Evolutionary conservation across 352 stramenopile genomes (phyloP).

Genomic region (Phytophthora constricta): DNA sequence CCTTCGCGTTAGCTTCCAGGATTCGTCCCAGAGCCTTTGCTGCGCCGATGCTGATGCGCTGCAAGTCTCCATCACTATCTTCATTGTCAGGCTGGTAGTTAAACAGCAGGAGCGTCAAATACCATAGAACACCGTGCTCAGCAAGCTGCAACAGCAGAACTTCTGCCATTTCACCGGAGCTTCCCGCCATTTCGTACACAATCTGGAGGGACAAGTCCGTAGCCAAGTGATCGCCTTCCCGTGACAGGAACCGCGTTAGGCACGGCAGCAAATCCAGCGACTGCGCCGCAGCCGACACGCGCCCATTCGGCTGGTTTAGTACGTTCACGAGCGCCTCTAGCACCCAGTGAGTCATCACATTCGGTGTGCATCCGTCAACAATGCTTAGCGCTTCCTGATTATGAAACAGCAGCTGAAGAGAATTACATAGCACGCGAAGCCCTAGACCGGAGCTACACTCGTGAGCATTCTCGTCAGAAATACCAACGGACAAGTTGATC

Average conservation of each 20-base stretch:
- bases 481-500: conserved; percentile 74
- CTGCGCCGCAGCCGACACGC: conserved; percentile 79
- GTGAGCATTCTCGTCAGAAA: conserved; percentile 81
- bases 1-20: conserved; percentile 66
- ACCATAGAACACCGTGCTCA: conserved; percentile 85
- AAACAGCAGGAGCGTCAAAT: conserved; percentile 84
- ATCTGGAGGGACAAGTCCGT: conserved; percentile 85
- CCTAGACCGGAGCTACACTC: conserved; percentile 77
- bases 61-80: conserved; percentile 46
- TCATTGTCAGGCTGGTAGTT: conserved; percentile 49
- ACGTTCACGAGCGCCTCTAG: conserved; percentile 85
- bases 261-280: conserved; percentile 85
- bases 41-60: conserved; percentile 74
- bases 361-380: conserved; percentile 67
- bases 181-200: conserved; percentile 83
- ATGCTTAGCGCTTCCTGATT: conserved; percentile 65
- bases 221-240: conserved; percentile 69
- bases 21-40: conserved; percentile 79
- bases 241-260: conserved; percentile 75
- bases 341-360: conserved; percentile 79
- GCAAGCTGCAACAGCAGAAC: conserved; percentile 80
- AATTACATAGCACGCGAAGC: conserved; percentile 76
- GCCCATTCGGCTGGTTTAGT: conserved; percentile 82
- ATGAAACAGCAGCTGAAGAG: conserved; percentile 77
- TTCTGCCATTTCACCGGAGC: conserved; percentile 82